These are phyloP conservation scores for Stellera chamaejasme DNA, from an alignment of 345 rosid species.

Conservation along the genomic window DNA sequence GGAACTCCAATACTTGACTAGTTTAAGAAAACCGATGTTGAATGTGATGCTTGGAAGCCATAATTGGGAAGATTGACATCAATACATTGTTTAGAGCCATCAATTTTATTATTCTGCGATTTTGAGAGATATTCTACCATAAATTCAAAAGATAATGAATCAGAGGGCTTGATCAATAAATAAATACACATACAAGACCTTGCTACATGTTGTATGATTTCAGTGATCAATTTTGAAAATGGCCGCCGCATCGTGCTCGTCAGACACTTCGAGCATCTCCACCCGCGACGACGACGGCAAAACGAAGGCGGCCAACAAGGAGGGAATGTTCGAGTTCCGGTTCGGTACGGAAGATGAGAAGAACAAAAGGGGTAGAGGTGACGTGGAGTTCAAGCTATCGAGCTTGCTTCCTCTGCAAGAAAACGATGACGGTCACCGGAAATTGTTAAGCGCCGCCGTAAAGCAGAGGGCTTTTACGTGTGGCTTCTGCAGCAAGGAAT, in stretches of 20 bases:
- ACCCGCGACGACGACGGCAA: background rate
- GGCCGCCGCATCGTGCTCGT: conserved; percentile 12
- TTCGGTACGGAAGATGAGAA: conserved; percentile 4
- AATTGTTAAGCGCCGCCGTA: background rate
- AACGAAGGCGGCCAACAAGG: conserved; percentile 7
- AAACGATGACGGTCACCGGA: background rate
- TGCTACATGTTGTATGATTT: background rate
- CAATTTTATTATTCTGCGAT: conserved; percentile 10
- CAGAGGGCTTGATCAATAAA: conserved; percentile 11
- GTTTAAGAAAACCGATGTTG: no score
- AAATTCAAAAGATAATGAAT: conserved; percentile 14
- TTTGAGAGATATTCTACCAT: conserved; percentile 25
- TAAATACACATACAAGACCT: conserved; percentile 11
- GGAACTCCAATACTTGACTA: no score
- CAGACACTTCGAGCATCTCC: conserved; percentile 29
- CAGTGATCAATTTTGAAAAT: conserved; percentile 18
- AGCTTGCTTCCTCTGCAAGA: conserved; percentile 2
- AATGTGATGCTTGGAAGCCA: background rate
- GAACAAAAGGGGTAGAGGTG: conserved; percentile 8
- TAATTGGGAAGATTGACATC: conserved; percentile 8
- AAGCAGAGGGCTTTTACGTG: conserved; percentile 27
- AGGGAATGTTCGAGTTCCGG: conserved; percentile 6
- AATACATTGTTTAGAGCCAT: conserved; percentile 6
- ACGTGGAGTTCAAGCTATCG: conserved; percentile 24
- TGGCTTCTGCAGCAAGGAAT: conserved; percentile 32